Conservation (phyloP, 2,329 filamentous ascomycete species). For the Thelonectria olida region DNA sequence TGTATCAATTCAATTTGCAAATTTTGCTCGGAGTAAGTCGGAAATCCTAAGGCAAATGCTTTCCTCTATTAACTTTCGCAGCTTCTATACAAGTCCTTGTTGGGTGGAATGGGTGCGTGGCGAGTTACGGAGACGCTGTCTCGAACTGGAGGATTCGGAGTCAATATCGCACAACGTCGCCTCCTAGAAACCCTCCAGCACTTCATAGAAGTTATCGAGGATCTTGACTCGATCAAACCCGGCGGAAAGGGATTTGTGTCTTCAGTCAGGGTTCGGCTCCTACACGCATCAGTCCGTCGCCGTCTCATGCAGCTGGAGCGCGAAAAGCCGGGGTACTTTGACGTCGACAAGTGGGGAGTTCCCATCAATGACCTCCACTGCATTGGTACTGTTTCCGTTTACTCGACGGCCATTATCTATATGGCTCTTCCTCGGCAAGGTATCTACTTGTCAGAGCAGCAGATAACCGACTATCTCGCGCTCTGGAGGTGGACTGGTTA, state of each 20-base stretch:
- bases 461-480: conserved; percentile 75
- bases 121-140: conserved; percentile 78
- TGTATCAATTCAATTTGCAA: conserved; percentile 78
- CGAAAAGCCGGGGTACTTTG: conserved; percentile 67
- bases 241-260: conserved; percentile 69
- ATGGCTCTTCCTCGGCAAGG: conserved; percentile 77
- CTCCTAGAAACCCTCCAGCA: conserved; percentile 78
- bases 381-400: conserved; percentile 76
- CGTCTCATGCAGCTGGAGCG: conserved; percentile 67
- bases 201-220: conserved; percentile 75
- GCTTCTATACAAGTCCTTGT: conserved; percentile 71
- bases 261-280: conserved; percentile 70
- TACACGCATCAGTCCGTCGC: conserved; percentile 71
- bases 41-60: neutral
- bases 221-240: conserved; percentile 71
- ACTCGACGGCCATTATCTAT: conserved; percentile 74
- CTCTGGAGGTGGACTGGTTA: conserved; percentile 81
- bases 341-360: conserved; percentile 65
- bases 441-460: conserved; percentile 68
- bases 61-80: conserved; percentile 23
- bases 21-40: conserved; percentile 64
- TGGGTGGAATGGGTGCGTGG: conserved; percentile 77
- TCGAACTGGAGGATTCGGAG: conserved; percentile 77
- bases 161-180: conserved; percentile 71
- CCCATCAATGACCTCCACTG: conserved; percentile 81